Evolutionary conservation across 768 basidiomycete species (phyloP), one percentile per base, ranked within the genome.

Genomic region (Coprinopsis marcescibilis): DNA sequence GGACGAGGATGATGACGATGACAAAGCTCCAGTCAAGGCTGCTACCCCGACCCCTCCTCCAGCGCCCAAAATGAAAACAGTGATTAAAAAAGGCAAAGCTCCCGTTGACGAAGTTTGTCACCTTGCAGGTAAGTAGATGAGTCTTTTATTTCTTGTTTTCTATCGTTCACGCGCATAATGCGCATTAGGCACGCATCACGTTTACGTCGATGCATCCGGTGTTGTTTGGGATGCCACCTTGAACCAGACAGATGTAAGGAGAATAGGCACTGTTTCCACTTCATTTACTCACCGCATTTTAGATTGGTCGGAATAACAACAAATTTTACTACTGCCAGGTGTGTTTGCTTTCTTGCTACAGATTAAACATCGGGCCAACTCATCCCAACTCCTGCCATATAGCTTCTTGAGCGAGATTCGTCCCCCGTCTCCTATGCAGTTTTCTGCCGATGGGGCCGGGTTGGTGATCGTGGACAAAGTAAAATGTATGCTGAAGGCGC

Each of bases 321-420:
- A 43, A 43, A 30, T 43, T 43, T 19, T 43, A 43, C 26, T 43
- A 43, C 41, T 43, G 41, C 26, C 41, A 43, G 15, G 38, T 40
- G 15, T 23, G 38, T 24, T 40, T 8, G 5, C 21, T 10, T 6
- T 40, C 4, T 40, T 15, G 10, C 15, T 6, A 11, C 21, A 4
- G 20, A 5, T 10, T 24, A 11, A 24, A 11, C 15, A 11, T 23
- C 17, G 21, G 7, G 15, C 29, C 12, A 11, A 11, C 17, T 40
- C 8, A 8, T 23, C 38, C 20, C 21, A 40, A n/a, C n/a, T n/a
- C n/a, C n/a, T n/a, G n/a, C n/a, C n/a, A n/a, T n/a, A n/a, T n/a
- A n/a, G 41, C 26, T 43, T 5, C 41, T 43, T 8, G 41, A 43
- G 17, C n/a, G 26, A 19, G 41, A 43, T 17, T 29, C 24, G 5